Percentiles rank a stretch among this genome's conserved stretches.
Conservation (phyloP, 176 grass and related monocot genomes). For the Aegilops sharonensis region DNA sequence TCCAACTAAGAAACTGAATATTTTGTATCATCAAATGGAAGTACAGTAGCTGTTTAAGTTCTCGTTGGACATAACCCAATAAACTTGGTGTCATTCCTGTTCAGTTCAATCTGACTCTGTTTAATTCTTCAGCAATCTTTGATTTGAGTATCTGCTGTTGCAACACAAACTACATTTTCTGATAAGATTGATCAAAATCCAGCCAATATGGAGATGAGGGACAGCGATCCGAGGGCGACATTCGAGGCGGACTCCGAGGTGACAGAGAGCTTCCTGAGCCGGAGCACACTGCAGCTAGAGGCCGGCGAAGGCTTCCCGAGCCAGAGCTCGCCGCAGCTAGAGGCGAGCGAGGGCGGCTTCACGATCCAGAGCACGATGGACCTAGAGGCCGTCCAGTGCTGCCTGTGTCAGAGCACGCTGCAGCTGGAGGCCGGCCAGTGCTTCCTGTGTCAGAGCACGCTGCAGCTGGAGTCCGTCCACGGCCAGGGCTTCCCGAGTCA, state of each 20-base stretch:
- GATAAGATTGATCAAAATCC: slow-evolving; percentile 13
- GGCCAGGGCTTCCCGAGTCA: background rate
- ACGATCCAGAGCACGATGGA: background rate
- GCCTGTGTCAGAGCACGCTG: background rate
- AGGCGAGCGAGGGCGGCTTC: background rate
- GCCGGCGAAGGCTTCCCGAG: background rate
- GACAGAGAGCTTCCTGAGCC: slow-evolving; percentile 6
- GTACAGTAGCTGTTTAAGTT: background rate
- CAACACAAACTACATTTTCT: background rate
- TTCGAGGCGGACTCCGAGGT: slow-evolving; percentile 40
- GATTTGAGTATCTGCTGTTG: background rate
- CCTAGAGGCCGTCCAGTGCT: background rate
- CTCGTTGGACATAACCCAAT: background rate
- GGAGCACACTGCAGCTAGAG: background rate
- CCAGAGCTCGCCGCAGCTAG: background rate
- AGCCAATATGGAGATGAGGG: slow-evolving; percentile 59
- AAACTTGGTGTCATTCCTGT: background rate
- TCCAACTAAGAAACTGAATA: background rate
- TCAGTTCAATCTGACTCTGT: background rate
- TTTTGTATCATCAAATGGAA: background rate
- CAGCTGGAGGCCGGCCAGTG: background rate
- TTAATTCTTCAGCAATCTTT: background rate
- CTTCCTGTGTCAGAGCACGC: background rate
- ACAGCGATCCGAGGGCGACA: slow-evolving; percentile 28
- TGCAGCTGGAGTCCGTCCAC: background rate